Percentiles rank a stretch among this genome's conserved stretches.
Evolutionary conservation across 2,329 filamentous ascomycete species (phyloP).

Genomic region (Cladosporium velox): DNA sequence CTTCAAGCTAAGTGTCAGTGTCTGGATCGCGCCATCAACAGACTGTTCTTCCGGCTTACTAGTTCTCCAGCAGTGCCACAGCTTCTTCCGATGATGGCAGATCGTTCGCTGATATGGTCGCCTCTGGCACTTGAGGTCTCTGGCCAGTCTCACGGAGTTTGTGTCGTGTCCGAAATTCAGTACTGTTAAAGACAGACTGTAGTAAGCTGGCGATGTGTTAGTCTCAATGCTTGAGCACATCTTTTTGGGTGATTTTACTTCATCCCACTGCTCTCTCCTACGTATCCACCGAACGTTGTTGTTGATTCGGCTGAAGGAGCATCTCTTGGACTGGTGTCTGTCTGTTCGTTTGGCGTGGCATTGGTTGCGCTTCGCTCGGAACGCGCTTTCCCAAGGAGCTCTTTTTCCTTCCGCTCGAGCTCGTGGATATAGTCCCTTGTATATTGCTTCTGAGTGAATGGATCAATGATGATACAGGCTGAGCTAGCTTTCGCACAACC

Average conservation of each 20-base stretch:
- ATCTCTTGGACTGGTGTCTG: neutral
- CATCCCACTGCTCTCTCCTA: slow-evolving; percentile 17
- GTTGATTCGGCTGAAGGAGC: slow-evolving; percentile 13
- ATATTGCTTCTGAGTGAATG: slow-evolving; percentile 22
- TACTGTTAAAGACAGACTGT: slow-evolving; percentile 19
- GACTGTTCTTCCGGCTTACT: slow-evolving; percentile 12
- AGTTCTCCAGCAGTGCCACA: slow-evolving; percentile 18
- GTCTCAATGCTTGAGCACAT: neutral
- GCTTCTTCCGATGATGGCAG: slow-evolving; percentile 11
- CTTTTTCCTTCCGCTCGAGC: slow-evolving; percentile 21
- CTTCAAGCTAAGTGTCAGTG: neutral
- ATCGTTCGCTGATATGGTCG: slow-evolving; percentile 5
- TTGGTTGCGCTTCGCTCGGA: neutral
- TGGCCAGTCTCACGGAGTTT: slow-evolving; percentile 3
- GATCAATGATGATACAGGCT: slow-evolving; percentile 25
- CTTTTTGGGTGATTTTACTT: neutral
- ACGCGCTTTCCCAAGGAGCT: slow-evolving; percentile 7
- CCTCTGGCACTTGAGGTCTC: slow-evolving; percentile 18
- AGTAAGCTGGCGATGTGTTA: slow-evolving; percentile 18
- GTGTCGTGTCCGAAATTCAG: slow-evolving; percentile 13
- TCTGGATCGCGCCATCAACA: neutral
- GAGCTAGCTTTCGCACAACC: slow-evolving; percentile 22
- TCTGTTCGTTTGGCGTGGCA: neutral
- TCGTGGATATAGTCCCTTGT: slow-evolving; percentile 25
- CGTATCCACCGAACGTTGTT: slow-evolving; percentile 19